A percentile compares a stretch with the other conserved stretches of the same genome.
Conservation (phyloP, 78 protist species). For the Dictyostelium intermedium region DNA sequence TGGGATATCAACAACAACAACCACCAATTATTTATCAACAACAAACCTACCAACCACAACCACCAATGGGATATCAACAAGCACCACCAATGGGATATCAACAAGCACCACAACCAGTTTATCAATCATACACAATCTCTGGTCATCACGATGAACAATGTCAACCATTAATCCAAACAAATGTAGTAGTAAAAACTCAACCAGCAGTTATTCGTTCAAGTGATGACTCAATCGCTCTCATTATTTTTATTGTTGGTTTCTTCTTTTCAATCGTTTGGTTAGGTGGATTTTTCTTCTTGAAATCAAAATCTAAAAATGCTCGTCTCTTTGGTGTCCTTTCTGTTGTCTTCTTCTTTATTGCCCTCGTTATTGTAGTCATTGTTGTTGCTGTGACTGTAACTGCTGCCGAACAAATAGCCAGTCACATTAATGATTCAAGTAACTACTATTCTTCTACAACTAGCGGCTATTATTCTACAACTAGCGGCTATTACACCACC, state of each 20-base stretch:
- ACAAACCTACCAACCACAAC: background rate
- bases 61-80: background rate
- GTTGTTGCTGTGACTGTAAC: background rate
- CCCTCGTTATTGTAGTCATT: background rate
- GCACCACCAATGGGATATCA: background rate
- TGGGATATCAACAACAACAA: background rate
- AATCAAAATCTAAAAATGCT: background rate
- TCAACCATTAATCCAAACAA: background rate
- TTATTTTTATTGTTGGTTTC: background rate
- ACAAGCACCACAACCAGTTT: background rate
- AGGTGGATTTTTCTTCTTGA: background rate
- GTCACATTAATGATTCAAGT: background rate
- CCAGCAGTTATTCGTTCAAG: background rate
- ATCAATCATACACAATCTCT: background rate
- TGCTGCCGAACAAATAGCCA: background rate
- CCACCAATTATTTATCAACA: background rate
- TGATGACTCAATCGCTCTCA: background rate
- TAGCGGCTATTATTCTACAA: background rate
- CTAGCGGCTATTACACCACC: no score
- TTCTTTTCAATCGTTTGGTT: background rate
- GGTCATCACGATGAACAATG: background rate
- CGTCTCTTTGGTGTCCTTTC: background rate
- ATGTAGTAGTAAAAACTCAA: background rate
- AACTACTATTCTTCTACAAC: background rate
- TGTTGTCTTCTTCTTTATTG: background rate